phyloP scores from a whole-genome alignment of 768 basidiomycete species.

The Paxillus involutus region DNA sequence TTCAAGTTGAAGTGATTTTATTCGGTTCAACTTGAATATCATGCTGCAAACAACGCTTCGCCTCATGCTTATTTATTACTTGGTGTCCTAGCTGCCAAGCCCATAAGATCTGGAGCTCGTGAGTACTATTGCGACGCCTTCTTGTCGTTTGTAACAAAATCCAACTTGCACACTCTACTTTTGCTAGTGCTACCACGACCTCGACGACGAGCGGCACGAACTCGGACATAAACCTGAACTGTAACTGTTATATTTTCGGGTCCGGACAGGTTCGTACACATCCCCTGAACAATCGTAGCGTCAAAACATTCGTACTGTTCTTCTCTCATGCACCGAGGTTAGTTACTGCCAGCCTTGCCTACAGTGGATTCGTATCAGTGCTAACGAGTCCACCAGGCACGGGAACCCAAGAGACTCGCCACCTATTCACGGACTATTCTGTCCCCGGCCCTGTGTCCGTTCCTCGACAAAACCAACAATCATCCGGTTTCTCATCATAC shows the following conservation, averaged over 20 bases:
- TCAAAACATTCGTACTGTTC: too few species aligned
- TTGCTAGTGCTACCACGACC: not conserved
- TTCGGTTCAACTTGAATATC: not conserved
- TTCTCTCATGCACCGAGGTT: constrained; percentile 4
- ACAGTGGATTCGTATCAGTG: not conserved
- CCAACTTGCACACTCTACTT: too few species aligned
- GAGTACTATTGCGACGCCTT: not conserved
- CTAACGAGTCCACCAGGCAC: not conserved
- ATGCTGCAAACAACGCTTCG: not conserved
- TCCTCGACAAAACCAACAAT: not conserved
- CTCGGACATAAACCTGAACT: not conserved
- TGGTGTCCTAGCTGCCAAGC: not conserved
- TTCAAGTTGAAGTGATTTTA: not conserved
- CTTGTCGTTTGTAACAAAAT: too few species aligned
- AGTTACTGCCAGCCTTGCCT: not conserved
- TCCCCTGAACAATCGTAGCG: not conserved
- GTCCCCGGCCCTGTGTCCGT: not conserved
- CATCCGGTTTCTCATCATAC: constrained; percentile 6
- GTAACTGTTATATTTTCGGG: not conserved
- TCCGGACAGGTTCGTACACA: too few species aligned
- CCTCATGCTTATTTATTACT: not conserved
- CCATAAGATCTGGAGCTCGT: not conserved
- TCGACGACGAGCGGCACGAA: not conserved
- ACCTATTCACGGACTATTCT: not conserved
- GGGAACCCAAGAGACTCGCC: not conserved